These are phyloP conservation scores for Apiotrichum gamsii DNA, from an alignment of 1,284 basidiomycete genomes.

Conservation along the genomic window DNA sequence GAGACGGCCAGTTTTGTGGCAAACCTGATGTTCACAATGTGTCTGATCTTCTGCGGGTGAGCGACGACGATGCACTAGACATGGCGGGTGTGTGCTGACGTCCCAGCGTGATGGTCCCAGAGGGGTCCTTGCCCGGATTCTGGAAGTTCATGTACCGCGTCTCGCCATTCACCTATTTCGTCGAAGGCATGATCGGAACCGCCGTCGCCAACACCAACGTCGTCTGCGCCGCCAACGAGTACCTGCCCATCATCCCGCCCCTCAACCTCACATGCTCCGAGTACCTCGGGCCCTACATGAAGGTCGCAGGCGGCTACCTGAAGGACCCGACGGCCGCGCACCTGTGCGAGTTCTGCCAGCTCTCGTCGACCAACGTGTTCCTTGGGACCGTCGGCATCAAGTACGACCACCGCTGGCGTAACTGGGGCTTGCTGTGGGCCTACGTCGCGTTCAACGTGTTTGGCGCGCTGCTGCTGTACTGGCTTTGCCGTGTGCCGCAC, in stretches of 20 bases:
- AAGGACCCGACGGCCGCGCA: conserved; percentile 28
- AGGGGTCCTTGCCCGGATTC: conserved; percentile 56
- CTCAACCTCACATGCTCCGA: conserved; percentile 46
- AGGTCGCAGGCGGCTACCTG: conserved; percentile 41
- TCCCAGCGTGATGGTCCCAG: conserved; percentile 27
- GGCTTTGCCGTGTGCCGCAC: conserved; percentile 34
- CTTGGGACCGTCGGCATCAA: conserved; percentile 55
- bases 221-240: conserved; percentile 43
- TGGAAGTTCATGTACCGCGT: conserved; percentile 77
- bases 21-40: conserved; percentile 46
- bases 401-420: conserved; percentile 56
- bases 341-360: conserved; percentile 47
- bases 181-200: conserved; percentile 53
- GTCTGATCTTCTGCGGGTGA: conserved; percentile 57
- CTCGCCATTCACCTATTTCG: conserved; percentile 61
- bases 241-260: conserved; percentile 42
- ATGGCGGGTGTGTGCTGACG: no score
- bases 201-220: conserved; percentile 41
- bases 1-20: conserved; percentile 48
- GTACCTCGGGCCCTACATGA: conserved; percentile 45
- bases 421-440: conserved; percentile 59
- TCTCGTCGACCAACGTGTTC: conserved; percentile 55
- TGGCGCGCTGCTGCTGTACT: conserved; percentile 39
- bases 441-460: conserved; percentile 58
- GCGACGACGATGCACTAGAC: no score